A percentile compares a stretch with the other conserved stretches of the same genome.
Evolutionary conservation across 2,329 filamentous ascomycete genomes (phyloP).

Genomic region (Leptographium galeiforme): DNA sequence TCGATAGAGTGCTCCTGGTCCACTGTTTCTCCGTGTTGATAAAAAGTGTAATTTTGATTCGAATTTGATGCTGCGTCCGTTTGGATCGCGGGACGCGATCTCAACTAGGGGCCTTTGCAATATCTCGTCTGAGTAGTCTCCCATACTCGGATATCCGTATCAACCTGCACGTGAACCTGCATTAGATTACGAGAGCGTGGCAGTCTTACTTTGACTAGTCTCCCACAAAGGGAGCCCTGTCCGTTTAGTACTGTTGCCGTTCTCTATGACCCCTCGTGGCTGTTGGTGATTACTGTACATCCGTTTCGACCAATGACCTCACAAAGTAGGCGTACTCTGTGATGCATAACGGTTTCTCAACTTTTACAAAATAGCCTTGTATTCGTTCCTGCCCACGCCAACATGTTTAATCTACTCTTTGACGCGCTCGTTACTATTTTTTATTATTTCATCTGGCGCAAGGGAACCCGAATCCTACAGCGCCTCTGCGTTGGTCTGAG

Average conservation of each 20-base stretch:
- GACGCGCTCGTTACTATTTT: no score
- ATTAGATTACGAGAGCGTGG: neutral
- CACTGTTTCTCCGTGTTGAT: neutral
- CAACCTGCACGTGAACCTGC: neutral
- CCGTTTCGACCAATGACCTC: neutral
- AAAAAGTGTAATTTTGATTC: neutral
- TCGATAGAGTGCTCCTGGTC: neutral
- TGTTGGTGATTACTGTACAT: neutral
- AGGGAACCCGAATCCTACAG: no score
- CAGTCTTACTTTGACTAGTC: neutral
- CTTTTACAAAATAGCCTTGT: neutral
- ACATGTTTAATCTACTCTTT: neutral
- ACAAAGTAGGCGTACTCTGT: neutral
- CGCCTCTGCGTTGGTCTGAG: neutral
- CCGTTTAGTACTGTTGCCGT: neutral
- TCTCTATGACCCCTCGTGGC: neutral
- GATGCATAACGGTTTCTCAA: neutral
- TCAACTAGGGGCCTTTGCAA: neutral
- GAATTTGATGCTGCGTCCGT: neutral
- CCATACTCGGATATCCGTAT: no score
- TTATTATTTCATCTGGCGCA: no score
- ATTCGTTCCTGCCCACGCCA: neutral
- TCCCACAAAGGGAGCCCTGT: neutral
- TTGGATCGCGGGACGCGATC: neutral
- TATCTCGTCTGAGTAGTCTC: neutral